A percentile compares a stretch with the other conserved stretches of the same genome.
These are phyloP conservation scores for Pontederia crassipes DNA, from an alignment of 176 grass and related monocot species.

Conservation along the genomic window DNA sequence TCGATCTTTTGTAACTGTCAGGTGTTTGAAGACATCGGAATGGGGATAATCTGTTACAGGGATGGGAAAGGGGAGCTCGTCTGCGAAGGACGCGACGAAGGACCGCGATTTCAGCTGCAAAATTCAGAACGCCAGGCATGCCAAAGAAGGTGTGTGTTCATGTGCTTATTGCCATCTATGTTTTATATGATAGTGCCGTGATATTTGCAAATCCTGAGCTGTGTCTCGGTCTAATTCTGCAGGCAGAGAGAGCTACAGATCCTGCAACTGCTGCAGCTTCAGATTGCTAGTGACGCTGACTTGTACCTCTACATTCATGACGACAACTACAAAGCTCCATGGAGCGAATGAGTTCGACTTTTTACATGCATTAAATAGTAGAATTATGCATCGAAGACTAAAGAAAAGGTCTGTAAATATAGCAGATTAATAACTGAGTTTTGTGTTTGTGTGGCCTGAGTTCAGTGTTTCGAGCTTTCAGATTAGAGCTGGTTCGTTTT, in stretches of 20 bases:
- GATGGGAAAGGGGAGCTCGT: conserved; percentile 1
- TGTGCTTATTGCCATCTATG: not conserved
- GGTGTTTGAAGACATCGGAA: conserved; percentile 5
- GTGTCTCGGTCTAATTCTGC: not conserved
- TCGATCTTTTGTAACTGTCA: not conserved
- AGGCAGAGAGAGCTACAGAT: conserved; percentile 2
- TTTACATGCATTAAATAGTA: too few species aligned
- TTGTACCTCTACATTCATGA: too few species aligned
- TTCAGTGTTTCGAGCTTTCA: too few species aligned
- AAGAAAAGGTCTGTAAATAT: too few species aligned
- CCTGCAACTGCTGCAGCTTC: too few species aligned
- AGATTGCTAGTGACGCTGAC: too few species aligned
- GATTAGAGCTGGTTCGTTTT: too few species aligned
- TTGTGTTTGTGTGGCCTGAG: too few species aligned
- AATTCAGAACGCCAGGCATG: not conserved
- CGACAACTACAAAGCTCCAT: too few species aligned
- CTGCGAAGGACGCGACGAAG: conserved; percentile 5
- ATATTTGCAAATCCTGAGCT: not conserved
- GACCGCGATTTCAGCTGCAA: not conserved
- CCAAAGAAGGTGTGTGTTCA: not conserved
- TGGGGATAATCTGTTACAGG: conserved; percentile 7
- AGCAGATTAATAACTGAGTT: too few species aligned
- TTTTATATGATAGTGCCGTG: not conserved
- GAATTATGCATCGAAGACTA: too few species aligned
- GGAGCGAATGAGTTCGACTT: too few species aligned